Evolutionary conservation across 345 rosid genomes (phyloP).

Genomic region (Brassica napus): Da-Ae NC_063446.1:52186001-52186500

Average conservation of each 20-base stretch:
- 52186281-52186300: conserved; percentile 55
- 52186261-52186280: conserved; percentile 67
- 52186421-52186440: conserved; percentile 76
- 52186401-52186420: conserved; percentile 80
- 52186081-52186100: conserved; percentile 69
- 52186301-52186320: conserved; percentile 60
- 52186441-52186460: conserved; percentile 68
- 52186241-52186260: conserved; percentile 72
- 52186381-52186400: conserved; percentile 62
- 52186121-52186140: conserved; percentile 57
- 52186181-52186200: conserved; percentile 42
- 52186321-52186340: conserved; percentile 56
- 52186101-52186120: conserved; percentile 73
- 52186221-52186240: conserved; percentile 74
- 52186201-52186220: conserved; percentile 64
- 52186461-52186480: conserved; percentile 53
- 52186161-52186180: conserved; percentile 28
- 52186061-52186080: conserved; percentile 41
- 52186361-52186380: conserved; percentile 70
- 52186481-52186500: conserved; percentile 70
- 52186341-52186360: conserved; percentile 60
- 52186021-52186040: conserved; percentile 56
- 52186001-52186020: conserved; percentile 50
- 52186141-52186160: conserved; percentile 61
- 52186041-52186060: conserved; percentile 46